A percentile compares a stretch with the other conserved stretches of the same genome.
Evolutionary conservation across 163 green algal genomes (phyloP).

Genomic region (Chlorella variabilis): DNA sequence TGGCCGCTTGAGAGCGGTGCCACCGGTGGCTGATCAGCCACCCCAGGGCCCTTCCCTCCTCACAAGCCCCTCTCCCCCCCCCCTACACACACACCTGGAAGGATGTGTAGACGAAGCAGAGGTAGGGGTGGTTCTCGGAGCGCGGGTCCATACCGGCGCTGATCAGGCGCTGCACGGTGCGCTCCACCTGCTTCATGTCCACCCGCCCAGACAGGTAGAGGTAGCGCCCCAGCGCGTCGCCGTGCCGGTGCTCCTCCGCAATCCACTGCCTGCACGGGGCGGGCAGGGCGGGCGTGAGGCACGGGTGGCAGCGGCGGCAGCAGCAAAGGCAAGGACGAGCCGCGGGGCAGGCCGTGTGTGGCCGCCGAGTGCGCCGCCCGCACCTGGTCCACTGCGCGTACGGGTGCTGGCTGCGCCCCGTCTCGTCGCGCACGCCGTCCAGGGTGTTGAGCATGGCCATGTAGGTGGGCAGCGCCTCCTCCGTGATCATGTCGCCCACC

Average conservation of each 20-base stretch:
- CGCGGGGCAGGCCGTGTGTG: not conserved
- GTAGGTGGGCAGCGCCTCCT: conserved; percentile 98
- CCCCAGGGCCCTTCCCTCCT: too few relatives aligned
- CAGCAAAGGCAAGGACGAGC: not conserved
- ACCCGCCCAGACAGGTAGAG: conserved; percentile 84
- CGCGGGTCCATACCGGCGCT: conserved; percentile 97
- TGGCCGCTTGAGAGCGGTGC: too few relatives aligned
- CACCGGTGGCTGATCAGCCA: too few relatives aligned
- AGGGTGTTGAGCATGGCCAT: conserved; percentile 99
- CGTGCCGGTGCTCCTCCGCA: conserved; percentile 98
- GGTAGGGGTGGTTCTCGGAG: conserved; percentile 99
- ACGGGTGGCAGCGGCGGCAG: not conserved
- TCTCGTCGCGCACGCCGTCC: conserved; percentile 93
- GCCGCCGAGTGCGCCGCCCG: not conserved
- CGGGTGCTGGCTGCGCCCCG: conserved; percentile 56
- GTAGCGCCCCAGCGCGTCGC: conserved; percentile 88
- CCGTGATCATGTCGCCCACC: conserved; percentile 98
- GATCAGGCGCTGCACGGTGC: conserved; percentile 98
- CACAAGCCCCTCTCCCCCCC: too few relatives aligned
- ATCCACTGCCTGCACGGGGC: conserved; percentile 69
- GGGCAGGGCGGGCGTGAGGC: too few relatives aligned
- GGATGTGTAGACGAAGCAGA: conserved; percentile 98
- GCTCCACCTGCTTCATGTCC: conserved; percentile 92
- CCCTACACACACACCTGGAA: conserved; percentile 91
- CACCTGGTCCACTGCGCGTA: conserved; percentile 88